Percentiles rank a stretch among this genome's conserved stretches.
phyloP scores from a whole-genome alignment of 768 basidiomycete genomes.

The Agrocybe chaxingu region DNA sequence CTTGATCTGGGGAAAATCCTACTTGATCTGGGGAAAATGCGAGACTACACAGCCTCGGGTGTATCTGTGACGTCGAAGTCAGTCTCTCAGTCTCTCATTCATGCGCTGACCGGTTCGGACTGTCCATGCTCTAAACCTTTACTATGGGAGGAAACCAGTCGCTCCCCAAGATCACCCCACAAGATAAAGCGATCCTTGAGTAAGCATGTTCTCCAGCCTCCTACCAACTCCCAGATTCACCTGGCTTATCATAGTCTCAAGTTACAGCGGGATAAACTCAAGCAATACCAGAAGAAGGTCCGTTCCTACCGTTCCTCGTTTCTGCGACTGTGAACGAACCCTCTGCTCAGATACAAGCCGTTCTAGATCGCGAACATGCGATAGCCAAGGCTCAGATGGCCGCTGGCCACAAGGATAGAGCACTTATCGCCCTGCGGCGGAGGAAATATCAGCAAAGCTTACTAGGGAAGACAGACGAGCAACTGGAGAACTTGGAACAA shows the following conservation, averaged over 20 bases:
- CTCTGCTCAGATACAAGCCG: constrained; percentile 68
- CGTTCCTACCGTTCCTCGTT: constrained; percentile 10
- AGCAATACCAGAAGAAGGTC: constrained; percentile 94
- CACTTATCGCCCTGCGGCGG: constrained; percentile 81
- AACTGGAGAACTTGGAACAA: constrained; percentile 85
- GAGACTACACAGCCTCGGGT: neutral
- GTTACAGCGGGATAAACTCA: constrained; percentile 92
- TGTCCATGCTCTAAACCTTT: constrained; percentile 1
- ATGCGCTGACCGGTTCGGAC: neutral
- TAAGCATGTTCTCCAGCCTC: constrained; percentile 38
- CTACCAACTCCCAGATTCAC: constrained; percentile 7
- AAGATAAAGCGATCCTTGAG: constrained; percentile 96
- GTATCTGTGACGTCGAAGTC: neutral
- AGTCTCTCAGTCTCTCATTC: neutral
- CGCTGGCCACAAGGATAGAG: constrained; percentile 82
- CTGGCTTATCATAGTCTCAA: constrained; percentile 64
- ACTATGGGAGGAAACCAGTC: constrained; percentile 72
- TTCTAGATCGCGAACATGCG: constrained; percentile 84
- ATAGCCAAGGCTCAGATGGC: constrained; percentile 84
- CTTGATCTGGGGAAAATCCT: no score
- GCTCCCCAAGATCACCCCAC: constrained; percentile 83
- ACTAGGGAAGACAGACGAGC: constrained; percentile 83
- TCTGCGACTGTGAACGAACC: neutral
- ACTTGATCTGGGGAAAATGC: no score
- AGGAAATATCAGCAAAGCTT: constrained; percentile 93